A percentile compares a stretch with the other conserved stretches of the same genome.
These are phyloP conservation scores for Zanthoxylum bungeanum DNA, from an alignment of 345 rosid genomes.

Conservation along the genomic window DNA sequence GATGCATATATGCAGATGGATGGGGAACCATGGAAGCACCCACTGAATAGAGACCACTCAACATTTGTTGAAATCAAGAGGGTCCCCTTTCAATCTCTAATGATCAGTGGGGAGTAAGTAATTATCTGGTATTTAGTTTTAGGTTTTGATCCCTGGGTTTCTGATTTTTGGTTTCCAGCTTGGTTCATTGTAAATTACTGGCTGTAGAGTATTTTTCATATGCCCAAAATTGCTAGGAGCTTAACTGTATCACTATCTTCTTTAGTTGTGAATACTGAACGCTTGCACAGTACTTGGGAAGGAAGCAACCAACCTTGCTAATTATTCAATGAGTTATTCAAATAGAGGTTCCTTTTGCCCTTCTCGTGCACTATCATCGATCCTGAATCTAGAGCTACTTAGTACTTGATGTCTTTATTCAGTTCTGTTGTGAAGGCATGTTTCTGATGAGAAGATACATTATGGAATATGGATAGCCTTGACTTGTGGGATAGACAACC, in stretches of 20 bases:
- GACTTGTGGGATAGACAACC: neutral
- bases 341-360: neutral
- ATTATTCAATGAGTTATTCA: neutral
- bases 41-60: conserved; percentile 62
- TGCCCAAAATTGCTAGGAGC: neutral
- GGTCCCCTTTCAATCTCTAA: conserved; percentile 66
- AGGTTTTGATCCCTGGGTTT: neutral
- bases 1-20: conserved; percentile 96
- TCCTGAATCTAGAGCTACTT: neutral
- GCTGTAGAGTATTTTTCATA: conserved; percentile 19
- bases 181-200: neutral
- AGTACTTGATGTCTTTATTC: too few species aligned
- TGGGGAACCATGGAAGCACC: conserved; percentile 98
- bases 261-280: neutral
- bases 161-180: neutral
- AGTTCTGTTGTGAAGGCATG: neutral
- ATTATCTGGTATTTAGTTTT: neutral
- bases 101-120: conserved; percentile 67
- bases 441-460: too few species aligned
- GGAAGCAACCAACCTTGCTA: neutral
- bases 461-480: too few species aligned
- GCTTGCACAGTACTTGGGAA: neutral
- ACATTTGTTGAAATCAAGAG: conserved; percentile 77
- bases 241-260: conserved; percentile 8
- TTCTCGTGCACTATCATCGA: neutral